Conservation (phyloP, 2,329 filamentous ascomycete genomes). For the Trichoderma asperellum region DNA sequence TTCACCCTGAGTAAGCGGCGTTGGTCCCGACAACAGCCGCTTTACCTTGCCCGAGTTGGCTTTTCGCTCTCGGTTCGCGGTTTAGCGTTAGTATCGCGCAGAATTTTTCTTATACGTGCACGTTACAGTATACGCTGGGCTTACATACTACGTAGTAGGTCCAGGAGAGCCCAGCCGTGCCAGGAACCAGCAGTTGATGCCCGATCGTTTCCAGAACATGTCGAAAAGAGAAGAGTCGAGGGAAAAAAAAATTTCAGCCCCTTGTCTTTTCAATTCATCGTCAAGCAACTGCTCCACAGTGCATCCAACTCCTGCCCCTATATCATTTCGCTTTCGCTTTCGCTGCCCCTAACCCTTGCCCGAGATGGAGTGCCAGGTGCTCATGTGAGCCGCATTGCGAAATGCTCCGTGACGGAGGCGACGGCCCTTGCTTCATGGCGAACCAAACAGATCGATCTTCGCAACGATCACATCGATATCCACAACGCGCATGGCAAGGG, state of each 20-base stretch:
- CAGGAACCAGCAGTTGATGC: constrained; percentile 5
- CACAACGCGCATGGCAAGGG: neutral
- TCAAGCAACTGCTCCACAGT: constrained; percentile 9
- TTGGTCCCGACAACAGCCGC: constrained; percentile 5
- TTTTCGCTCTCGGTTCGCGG: neutral
- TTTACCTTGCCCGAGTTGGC: neutral
- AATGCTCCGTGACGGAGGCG: constrained; percentile 2
- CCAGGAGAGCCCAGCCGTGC: neutral
- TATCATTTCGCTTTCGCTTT: neutral
- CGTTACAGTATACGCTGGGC: too few species aligned
- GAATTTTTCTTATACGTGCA: neutral
- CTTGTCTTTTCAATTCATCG: neutral
- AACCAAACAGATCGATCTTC: neutral
- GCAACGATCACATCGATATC: constrained; percentile 3
- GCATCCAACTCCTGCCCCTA: neutral
- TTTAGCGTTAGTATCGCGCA: neutral
- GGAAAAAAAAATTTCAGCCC: neutral
- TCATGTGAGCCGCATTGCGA: neutral
- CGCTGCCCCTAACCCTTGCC: neutral
- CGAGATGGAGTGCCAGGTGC: neutral
- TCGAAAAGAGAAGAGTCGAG: neutral
- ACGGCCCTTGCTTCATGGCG: neutral
- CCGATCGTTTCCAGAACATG: neutral
- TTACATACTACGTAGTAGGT: too few species aligned
- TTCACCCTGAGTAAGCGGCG: constrained; percentile 5